Percentiles rank a stretch among this genome's conserved stretches.
Conservation (phyloP, 1,284 basidiomycete genomes). For the Rhodotorula sp. region DNA sequence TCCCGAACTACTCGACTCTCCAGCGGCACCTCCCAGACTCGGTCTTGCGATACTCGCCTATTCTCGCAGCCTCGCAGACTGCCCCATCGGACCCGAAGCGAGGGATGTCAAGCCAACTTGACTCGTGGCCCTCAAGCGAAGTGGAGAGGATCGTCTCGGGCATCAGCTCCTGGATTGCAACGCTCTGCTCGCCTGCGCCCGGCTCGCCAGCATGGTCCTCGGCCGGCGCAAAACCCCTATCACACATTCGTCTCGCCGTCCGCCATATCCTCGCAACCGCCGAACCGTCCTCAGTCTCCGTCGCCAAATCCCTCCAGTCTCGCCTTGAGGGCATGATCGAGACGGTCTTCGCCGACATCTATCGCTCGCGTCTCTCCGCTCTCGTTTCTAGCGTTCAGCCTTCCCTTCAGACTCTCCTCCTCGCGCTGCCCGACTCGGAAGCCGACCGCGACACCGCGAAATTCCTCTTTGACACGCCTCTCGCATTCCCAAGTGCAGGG, state of each 20-base stretch:
- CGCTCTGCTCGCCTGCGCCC: background rate
- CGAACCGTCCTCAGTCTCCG: background rate
- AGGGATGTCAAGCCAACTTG: background rate
- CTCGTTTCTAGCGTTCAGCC: constrained; percentile 23
- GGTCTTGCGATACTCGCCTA: constrained; percentile 37
- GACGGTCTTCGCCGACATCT: constrained; percentile 18
- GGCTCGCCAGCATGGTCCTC: background rate
- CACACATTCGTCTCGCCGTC: constrained; percentile 14
- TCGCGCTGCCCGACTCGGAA: constrained; percentile 1
- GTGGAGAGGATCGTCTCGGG: constrained; percentile 11
- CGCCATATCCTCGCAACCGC: background rate
- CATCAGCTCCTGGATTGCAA: constrained; percentile 21
- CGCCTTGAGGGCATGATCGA: constrained; percentile 26
- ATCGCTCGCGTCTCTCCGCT: constrained; percentile 12
- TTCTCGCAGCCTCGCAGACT: constrained; percentile 8
- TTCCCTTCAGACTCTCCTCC: constrained; percentile 17
- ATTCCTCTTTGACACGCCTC: constrained; percentile 36
- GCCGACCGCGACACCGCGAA: constrained; percentile 16
- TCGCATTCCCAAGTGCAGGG: constrained; percentile 27
- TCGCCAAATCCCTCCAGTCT: background rate
- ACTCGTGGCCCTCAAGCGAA: constrained; percentile 12
- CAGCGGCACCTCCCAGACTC: constrained; percentile 37
- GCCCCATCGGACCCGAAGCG: background rate
- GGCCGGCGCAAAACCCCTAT: constrained; percentile 16
- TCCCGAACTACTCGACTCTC: constrained; percentile 40